Evolutionary conservation across 345 rosid species (phyloP), one percentile per base, ranked within the genome.

Genomic region (Mallotus nudiflorus): DNA sequence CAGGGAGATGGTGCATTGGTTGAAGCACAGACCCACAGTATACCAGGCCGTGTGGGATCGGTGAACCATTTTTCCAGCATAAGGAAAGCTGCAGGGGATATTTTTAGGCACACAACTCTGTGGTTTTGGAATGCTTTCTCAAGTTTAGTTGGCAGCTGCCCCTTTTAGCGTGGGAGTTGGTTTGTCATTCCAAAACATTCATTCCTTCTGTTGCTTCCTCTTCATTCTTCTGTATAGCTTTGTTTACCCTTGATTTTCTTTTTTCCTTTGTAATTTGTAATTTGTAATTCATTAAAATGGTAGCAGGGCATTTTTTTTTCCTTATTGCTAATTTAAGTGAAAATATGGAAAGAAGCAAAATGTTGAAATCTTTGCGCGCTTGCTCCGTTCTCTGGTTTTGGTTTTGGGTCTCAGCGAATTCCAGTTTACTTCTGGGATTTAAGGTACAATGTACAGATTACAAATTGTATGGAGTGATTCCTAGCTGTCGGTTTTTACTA

Each of bases 1-100:
- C 76, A 85, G 86, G 82, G 99, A 95, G 56, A 80, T 95, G 85
- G 67, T 92, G 71, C 82, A 89, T n/a, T 95, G 99, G 99, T 79
- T 95, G 72, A 86, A 85, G 86, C 91, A 83, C 76, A 90, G 99
- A 78, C 84, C 85, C n/a, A 39, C 84, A 0, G 74, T 85, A 57
- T 90, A 81, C 62, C 89, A 87, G 80, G 88, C 96, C 4, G 72
- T 82, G 84, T 92, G 97, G 96, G 97, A 91, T 85, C 71, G 86
- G 27, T 87, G 83, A 78, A 19, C 19, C 35, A 52, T 51, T 11
- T 39, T 19, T 49, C 52, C 46, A 6, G 8, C 65, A 49, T 48
- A 4, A 31, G 76, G 71, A 29, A 71, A 53, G 73, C 45, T n/a
- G 74, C 61, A 65, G 73, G 72, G 37, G 27, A 8, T 37, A 39